Base-by-base conservation (phyloP, 2,329 filamentous ascomycete species). In the Aureobasidium pullulans region DNA sequence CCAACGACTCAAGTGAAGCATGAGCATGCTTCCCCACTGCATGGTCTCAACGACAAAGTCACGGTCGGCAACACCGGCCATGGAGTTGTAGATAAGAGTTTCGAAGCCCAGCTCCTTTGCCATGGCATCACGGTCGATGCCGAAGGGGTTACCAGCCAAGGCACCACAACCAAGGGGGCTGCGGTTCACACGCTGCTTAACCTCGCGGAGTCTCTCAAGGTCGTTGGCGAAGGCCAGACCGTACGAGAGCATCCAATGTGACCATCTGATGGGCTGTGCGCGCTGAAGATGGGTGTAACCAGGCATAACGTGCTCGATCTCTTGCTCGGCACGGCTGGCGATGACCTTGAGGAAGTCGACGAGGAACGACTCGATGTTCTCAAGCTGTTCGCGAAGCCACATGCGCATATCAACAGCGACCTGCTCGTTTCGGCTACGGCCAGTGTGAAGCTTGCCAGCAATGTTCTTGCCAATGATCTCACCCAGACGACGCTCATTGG, bases 251-350 rank as follows among this genome's bases (percentile, higher is more conserved):
- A 96, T 79, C 87, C 87, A 93, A 69, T 94, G 89, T 59, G 81
- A 85, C 87, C 87, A 96, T 62, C 88, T 80, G 65, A 96, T 84
- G 1, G 90, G 89, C 74, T 89, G 83, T 3, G 89, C 89, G 57
- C 89, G 86, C 75, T 96, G 90, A 37, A 94, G 76, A 73, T 96
- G 90, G 13, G 90, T 95, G 75, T 96, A 96, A 2, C 89, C 89
- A 1, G 90, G 90, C 88, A 96, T 94, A 68, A 95, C 72, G 64
- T 84, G 79, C 65, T 89, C 86, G 63, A 92, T 85, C 67, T 94
- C 88, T 37, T 78, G 74, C 78, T 90, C 87, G 1, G 90, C 88
- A 31, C 89, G 82, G 48, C 77, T 76, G 37, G 84, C 81, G 13
- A 86, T 83, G 49, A 91, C 87, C 67, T 83, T 78, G 42, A 96